Conservation (phyloP, 345 rosid species). For the Adansonia digitata region DNA sequence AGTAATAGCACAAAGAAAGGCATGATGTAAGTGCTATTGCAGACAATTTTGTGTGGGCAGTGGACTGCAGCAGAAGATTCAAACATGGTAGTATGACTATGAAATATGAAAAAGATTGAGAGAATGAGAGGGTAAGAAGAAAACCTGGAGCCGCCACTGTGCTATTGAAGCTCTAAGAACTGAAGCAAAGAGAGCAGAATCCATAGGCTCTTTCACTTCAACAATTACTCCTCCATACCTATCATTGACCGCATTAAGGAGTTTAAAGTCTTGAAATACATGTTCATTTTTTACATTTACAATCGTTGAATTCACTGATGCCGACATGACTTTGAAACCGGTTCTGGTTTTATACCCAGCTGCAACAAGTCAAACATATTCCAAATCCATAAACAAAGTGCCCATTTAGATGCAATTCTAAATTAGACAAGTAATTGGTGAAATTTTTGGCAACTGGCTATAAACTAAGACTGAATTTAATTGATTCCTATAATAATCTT, state of each 20-base stretch:
- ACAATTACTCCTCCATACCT: conserved; percentile 71
- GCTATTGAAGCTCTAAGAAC: conserved; percentile 56
- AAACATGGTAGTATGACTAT: not conserved
- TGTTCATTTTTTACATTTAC: not conserved
- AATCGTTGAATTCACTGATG: conserved; percentile 19
- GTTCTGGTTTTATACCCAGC: conserved; percentile 8
- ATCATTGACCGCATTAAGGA: conserved; percentile 47
- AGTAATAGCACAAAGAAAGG: not conserved
- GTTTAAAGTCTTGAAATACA: conserved; percentile 19
- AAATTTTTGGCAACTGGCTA: no score
- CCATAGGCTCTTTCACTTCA: conserved; percentile 55
- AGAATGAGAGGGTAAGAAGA: not conserved
- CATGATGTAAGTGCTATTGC: not conserved
- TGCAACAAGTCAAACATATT: conserved; percentile 4
- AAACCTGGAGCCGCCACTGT: conserved; percentile 71
- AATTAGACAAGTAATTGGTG: not conserved
- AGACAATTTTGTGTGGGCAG: not conserved
- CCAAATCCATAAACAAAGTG: not conserved
- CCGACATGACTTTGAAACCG: conserved; percentile 30
- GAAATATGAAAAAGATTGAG: not conserved
- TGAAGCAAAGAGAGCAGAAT: conserved; percentile 42
- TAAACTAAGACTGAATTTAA: no score
- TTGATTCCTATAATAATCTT: no score
- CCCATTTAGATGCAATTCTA: not conserved
- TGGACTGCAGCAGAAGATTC: not conserved